Percentiles rank a stretch among this genome's conserved stretches.
phyloP scores from a whole-genome alignment of 179 eudicot genomes.

The Pouteria campechiana region DNA sequence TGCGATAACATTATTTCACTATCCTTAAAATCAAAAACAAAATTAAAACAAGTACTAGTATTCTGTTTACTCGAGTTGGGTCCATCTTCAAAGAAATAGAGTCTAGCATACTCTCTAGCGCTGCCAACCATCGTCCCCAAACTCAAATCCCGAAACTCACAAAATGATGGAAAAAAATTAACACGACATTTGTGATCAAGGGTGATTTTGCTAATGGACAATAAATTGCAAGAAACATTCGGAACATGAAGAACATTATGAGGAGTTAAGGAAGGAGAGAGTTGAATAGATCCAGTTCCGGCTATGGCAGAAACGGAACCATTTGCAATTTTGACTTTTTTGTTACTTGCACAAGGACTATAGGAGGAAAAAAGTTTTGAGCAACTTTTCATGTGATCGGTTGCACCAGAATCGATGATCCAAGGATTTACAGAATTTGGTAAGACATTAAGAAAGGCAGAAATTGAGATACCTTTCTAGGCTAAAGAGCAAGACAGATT shows the following conservation, averaged over 20 bases:
- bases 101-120: background rate
- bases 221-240: constrained; percentile 1
- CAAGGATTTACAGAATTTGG: too few relatives aligned
- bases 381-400: background rate
- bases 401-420: background rate
- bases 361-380: background rate
- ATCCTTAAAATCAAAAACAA: background rate
- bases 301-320: background rate
- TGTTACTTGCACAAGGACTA: background rate
- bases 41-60: background rate
- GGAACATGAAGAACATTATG: constrained; percentile 2
- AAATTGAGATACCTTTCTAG: too few relatives aligned
- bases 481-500: too few relatives aligned
- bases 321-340: background rate
- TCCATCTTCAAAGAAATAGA: constrained; percentile 1
- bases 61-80: background rate
- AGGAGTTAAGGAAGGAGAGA: background rate
- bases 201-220: background rate
- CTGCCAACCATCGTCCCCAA: constrained; percentile 9
- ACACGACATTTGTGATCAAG: background rate
- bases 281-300: background rate
- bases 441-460: too few relatives aligned
- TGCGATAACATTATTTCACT: constrained; percentile 3
- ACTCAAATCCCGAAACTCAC: background rate
- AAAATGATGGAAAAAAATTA: background rate